Evolutionary conservation across 2,329 filamentous ascomycete species (phyloP).

Genomic region (Niveomyces coronatus): DNA sequence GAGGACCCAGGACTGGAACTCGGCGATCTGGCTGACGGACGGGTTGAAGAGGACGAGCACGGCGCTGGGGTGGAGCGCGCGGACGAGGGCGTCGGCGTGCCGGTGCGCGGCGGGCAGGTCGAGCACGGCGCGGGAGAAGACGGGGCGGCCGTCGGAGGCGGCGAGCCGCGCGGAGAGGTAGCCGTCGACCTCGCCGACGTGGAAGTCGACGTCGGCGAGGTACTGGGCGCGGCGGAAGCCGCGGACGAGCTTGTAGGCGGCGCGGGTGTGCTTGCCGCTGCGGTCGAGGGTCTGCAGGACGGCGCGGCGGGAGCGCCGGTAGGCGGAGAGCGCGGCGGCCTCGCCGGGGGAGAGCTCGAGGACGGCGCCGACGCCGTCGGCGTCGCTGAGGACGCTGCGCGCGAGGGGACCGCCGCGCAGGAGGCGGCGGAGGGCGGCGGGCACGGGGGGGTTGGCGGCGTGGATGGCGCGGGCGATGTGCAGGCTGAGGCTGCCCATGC

Average conservation of each 20-base stretch:
- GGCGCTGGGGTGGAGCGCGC: slow-evolving; percentile 54
- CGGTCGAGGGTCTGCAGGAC: slow-evolving; percentile 68
- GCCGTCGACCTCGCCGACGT: slow-evolving; percentile 53
- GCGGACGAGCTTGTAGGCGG: slow-evolving; percentile 53
- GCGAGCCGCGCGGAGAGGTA: slow-evolving; percentile 48
- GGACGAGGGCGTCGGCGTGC: slow-evolving; percentile 33
- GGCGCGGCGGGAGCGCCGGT: slow-evolving; percentile 46
- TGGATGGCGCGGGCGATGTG: slow-evolving; percentile 68
- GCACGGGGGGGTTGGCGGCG: slow-evolving; percentile 50
- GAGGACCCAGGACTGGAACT: slow-evolving; percentile 41
- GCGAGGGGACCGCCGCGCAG: slow-evolving; percentile 18
- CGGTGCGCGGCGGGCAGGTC: slow-evolving; percentile 58
- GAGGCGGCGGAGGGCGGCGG: slow-evolving; percentile 14
- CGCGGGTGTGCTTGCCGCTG: slow-evolving; percentile 48
- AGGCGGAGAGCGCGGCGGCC: slow-evolving; percentile 29
- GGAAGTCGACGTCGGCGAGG: slow-evolving; percentile 60
- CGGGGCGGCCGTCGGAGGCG: slow-evolving; percentile 37
- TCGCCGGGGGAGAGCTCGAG: slow-evolving; percentile 16
- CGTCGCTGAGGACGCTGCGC: slow-evolving; percentile 9
- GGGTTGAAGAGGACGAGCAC: slow-evolving; percentile 63
- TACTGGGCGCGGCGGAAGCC: slow-evolving; percentile 64
- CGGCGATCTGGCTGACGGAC: slow-evolving; percentile 66
- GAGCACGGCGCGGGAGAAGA: slow-evolving; percentile 61
- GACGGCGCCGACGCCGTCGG: slow-evolving; percentile 11
- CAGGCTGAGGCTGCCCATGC: slow-evolving; percentile 70